phyloP scores from a whole-genome alignment of 2,329 filamentous ascomycete genomes.

The Aureobasidium sp. region DNA sequence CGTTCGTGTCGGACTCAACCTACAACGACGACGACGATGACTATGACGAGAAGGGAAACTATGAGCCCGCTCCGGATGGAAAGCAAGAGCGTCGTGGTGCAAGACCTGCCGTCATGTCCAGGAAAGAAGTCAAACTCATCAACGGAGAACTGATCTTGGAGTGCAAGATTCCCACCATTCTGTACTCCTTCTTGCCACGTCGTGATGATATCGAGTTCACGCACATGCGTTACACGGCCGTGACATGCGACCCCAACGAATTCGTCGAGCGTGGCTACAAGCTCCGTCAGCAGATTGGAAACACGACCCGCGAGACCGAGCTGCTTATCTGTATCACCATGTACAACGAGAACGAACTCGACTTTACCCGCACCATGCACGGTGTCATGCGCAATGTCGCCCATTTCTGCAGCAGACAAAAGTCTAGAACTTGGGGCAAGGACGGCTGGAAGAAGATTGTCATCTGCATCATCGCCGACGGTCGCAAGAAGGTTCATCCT shows the following conservation, averaged over 20 bases:
- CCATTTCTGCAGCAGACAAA: constrained; percentile 88
- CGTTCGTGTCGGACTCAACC: constrained; percentile 55
- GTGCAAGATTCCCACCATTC: constrained; percentile 97
- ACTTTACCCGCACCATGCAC: constrained; percentile 97
- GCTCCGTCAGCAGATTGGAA: constrained; percentile 79
- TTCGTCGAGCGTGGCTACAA: constrained; percentile 86
- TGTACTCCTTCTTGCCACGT: constrained; percentile 92
- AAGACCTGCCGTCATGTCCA: constrained; percentile 77
- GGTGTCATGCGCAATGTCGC: constrained; percentile 97
- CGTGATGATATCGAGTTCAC: constrained; percentile 95
- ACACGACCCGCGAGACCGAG: constrained; percentile 73
- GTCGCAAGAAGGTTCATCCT: constrained; percentile 86
- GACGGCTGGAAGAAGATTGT: constrained; percentile 99
- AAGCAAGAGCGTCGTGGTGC: constrained; percentile 84
- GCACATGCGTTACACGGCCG: constrained; percentile 96
- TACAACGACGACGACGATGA: constrained; percentile 45
- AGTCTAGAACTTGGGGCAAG: constrained; percentile 94
- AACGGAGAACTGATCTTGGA: constrained; percentile 96
- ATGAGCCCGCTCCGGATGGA: constrained; percentile 79
- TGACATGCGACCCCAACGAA: constrained; percentile 96
- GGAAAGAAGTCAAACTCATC: constrained; percentile 91
- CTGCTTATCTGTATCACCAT: constrained; percentile 96
- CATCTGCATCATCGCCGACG: constrained; percentile 92
- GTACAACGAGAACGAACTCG: constrained; percentile 98
- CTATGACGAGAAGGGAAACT: constrained; percentile 57